phyloP scores from a whole-genome alignment of 1,284 basidiomycete species.

The Polyporus tsugae region DNA sequence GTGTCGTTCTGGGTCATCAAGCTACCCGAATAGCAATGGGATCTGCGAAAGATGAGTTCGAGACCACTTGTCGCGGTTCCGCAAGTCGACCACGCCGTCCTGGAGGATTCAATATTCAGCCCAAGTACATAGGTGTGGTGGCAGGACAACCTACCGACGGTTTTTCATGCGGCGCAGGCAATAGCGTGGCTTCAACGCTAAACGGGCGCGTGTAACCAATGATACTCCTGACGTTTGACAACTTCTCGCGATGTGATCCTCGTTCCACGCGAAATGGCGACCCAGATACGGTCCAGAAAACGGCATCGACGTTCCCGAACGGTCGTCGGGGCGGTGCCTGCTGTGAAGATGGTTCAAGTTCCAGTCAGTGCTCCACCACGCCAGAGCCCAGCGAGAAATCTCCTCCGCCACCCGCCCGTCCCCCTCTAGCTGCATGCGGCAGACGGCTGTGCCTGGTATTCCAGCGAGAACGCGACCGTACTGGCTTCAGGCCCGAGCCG shows the following conservation, averaged over 20 bases:
- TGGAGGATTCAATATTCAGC: background rate
- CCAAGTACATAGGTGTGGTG: background rate
- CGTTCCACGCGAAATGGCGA: background rate
- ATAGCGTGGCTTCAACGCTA: background rate
- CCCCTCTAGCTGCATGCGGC: background rate
- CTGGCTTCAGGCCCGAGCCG: constrained; percentile 20
- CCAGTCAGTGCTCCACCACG: background rate
- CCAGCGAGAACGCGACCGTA: background rate
- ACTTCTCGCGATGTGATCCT: constrained; percentile 3
- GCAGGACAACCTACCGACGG: background rate
- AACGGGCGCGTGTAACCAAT: background rate
- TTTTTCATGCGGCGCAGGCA: background rate
- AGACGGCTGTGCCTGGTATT: constrained; percentile 9
- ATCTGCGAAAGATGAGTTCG: background rate
- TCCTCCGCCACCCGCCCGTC: background rate
- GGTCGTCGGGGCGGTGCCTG: background rate
- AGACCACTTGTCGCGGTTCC: background rate
- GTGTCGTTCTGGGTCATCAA: background rate
- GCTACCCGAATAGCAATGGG: background rate
- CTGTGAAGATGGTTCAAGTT: background rate
- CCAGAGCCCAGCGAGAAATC: background rate
- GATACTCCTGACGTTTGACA: constrained; percentile 3
- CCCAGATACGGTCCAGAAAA: background rate
- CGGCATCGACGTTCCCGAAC: constrained; percentile 2
- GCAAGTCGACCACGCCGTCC: background rate